Percentiles rank a stretch among this genome's conserved stretches.
Evolutionary conservation across 2,329 filamentous ascomycete species (phyloP).

Genomic region (Fusarium siculi): DNA sequence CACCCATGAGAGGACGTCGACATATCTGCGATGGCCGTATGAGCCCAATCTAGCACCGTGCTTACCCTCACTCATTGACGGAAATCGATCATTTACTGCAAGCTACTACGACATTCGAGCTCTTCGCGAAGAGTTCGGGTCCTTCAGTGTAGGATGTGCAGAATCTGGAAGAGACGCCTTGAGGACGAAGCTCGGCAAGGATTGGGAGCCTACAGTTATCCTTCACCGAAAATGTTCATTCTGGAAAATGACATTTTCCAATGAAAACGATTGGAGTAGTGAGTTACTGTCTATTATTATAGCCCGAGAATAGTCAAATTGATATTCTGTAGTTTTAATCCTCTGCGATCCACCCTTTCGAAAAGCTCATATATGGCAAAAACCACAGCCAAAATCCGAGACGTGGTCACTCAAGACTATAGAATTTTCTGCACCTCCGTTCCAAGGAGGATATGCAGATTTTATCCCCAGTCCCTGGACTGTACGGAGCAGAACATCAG

Average conservation of each 20-base stretch:
- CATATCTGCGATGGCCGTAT: slow-evolving; percentile 6
- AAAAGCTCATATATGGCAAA: background rate
- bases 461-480: background rate
- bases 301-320: background rate
- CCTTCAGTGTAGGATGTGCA: slow-evolving; percentile 1
- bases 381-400: background rate
- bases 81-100: background rate
- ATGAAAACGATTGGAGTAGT: background rate
- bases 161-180: slow-evolving; percentile 1
- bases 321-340: background rate
- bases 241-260: background rate
- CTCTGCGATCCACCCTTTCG: background rate
- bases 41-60: slow-evolving; percentile 5
- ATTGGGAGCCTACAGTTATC: background rate
- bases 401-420: background rate
- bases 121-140: background rate
- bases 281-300: background rate
- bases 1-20: slow-evolving; percentile 5
- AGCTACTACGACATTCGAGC: background rate
- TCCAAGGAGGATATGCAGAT: slow-evolving; percentile 8
- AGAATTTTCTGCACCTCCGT: background rate
- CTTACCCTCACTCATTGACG: slow-evolving; percentile 1
- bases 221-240: slow-evolving; percentile 12
- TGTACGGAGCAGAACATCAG: background rate
- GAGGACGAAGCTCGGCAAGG: background rate